phyloP scores from a whole-genome alignment of 176 grass and related monocot species.

The Juncus effusus region DNA sequence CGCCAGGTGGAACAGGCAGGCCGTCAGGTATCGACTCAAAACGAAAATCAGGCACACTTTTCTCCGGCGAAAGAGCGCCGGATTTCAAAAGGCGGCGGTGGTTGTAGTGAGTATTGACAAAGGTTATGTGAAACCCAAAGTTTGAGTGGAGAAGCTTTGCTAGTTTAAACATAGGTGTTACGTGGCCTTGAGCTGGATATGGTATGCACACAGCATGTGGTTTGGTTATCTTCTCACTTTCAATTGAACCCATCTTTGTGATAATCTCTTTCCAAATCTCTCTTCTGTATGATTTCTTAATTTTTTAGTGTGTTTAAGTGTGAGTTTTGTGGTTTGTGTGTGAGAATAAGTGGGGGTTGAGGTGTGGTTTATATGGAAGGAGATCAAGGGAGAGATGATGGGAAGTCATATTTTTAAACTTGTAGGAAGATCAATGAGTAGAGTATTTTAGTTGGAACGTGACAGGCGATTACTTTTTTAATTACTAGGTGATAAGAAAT shows the following conservation, averaged over 20 bases:
- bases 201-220: slow-evolving; percentile 54
- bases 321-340: not conserved
- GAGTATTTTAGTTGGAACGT: not conserved
- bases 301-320: too few relatives aligned
- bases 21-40: slow-evolving; percentile 60
- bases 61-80: slow-evolving; percentile 16
- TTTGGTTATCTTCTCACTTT: not conserved
- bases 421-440: not conserved
- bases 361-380: not conserved
- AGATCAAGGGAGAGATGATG: not conserved
- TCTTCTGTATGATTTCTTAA: too few relatives aligned
- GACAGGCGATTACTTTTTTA: not conserved
- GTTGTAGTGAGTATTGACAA: slow-evolving; percentile 75
- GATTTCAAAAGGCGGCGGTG: slow-evolving; percentile 49
- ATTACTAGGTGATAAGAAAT: not conserved
- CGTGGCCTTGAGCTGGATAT: slow-evolving; percentile 54
- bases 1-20: slow-evolving; percentile 24
- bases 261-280: too few relatives aligned
- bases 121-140: slow-evolving; percentile 55
- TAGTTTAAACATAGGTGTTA: slow-evolving; percentile 60
- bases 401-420: not conserved
- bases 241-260: slow-evolving; percentile 11
- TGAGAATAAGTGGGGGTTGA: not conserved
- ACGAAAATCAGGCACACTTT: slow-evolving; percentile 40
- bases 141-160: slow-evolving; percentile 55